A percentile compares a stretch with the other conserved stretches of the same genome.
These are phyloP conservation scores for Sphaceloma murrayae DNA, from an alignment of 2,329 filamentous ascomycete genomes.

Conservation along the genomic window DNA sequence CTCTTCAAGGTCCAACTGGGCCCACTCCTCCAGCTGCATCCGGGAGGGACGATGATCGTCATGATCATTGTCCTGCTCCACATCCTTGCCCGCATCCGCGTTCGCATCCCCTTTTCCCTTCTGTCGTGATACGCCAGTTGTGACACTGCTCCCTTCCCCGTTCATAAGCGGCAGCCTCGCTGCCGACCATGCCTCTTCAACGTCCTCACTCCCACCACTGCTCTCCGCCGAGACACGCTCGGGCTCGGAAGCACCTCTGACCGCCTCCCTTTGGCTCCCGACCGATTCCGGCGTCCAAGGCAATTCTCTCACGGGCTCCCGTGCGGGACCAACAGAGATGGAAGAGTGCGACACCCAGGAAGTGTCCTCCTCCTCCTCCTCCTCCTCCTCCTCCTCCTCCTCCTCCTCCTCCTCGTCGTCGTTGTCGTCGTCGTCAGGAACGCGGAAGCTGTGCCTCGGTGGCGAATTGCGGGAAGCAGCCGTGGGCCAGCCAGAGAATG, in stretches of 20 bases:
- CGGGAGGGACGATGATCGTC: constrained; percentile 22
- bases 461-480: neutral
- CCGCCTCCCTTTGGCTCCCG: neutral
- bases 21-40: constrained; percentile 37
- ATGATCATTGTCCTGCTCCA: neutral
- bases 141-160: too few relatives aligned
- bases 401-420: neutral
- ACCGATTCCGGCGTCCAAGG: constrained; percentile 2
- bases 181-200: constrained; percentile 6
- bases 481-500: neutral
- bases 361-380: neutral
- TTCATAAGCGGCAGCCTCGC: constrained; percentile 13
- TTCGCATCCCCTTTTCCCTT: neutral
- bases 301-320: constrained; percentile 3
- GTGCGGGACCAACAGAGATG: neutral
- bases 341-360: too few relatives aligned
- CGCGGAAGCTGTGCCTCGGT: neutral
- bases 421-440: constrained; percentile 16
- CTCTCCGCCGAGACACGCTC: neutral
- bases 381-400: neutral
- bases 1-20: constrained; percentile 53
- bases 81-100: neutral
- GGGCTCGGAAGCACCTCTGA: neutral
- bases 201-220: constrained; percentile 22
- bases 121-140: too few relatives aligned